Base-by-base conservation (phyloP, 805 yeast genomes). In the Starmera quercuum region DNA sequence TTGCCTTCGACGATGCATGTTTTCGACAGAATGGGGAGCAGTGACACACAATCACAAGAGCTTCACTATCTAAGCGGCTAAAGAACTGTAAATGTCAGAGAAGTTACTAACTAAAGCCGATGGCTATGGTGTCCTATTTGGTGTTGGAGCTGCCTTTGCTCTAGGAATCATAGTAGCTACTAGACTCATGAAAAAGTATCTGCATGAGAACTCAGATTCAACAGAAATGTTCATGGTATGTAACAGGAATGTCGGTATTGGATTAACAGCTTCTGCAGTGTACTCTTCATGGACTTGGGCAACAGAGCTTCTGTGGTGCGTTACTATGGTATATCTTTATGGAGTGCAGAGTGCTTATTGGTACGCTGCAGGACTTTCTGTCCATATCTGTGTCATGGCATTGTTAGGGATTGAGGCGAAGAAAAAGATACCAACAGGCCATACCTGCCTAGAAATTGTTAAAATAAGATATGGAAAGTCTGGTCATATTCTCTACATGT, bases 231-330 rank as follows among this genome's bases (percentile, higher is more conserved):
- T 64, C 38, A 51, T 61, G 17, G 62, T 66, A 4, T 69, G 69
- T 8, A 54, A 59, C 21, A 51, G 70, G 42, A 49, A 51, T 26
- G 61, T 63, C 26, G 54, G 57, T 30, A 45, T 64, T 8, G 68
- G 67, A n/a, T 42, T 66, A 14, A 59, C 62, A 11, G 60, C 65
- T 5, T 53, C 61, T 14, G 62, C 66, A 4, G 61, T 63, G 16
- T 64, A 63, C 7, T 58, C 66, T 6, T 56, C 66, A 1, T 68
- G 73, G 73, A 62, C 67, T 14, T 65, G 71, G 68, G 61, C 65
- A 8, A 59, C 62, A 31, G 66, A 58, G 24, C 49, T 57, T 31
- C 49, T 56, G 29, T 42, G 53, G 23, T 53, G 63, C 8, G 54
- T 62, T 5, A 49, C 60, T 4, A 53, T 63, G 65, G 45, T 58